These are phyloP conservation scores for Populus hybrid DNA, from an alignment of 441 rosid genomes.

Conservation along the genomic window DNA sequence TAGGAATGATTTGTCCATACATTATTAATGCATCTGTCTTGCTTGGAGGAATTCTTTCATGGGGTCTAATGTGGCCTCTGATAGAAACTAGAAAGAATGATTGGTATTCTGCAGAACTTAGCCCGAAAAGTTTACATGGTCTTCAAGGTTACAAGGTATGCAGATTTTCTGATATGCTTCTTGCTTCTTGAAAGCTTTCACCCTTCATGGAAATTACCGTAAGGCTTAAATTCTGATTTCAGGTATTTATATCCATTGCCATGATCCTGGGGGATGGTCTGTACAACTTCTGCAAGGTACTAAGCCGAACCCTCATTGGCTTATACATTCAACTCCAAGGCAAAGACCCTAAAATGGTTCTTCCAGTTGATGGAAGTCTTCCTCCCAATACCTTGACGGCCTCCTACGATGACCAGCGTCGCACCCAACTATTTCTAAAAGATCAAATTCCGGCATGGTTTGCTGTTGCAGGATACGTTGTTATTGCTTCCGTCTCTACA, in stretches of 20 bases:
- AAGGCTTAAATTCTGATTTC: conserved; percentile 11
- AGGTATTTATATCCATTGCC: conserved; percentile 85
- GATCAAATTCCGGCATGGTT: conserved; percentile 81
- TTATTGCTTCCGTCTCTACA: conserved; percentile 54
- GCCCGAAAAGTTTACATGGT: conserved; percentile 45
- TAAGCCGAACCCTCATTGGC: conserved; percentile 59
- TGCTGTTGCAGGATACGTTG: conserved; percentile 55
- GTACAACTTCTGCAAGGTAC: conserved; percentile 80
- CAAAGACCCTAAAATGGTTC: conserved; percentile 19
- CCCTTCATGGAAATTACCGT: neutral
- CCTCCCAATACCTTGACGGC: conserved; percentile 28
- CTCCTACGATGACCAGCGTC: conserved; percentile 65
- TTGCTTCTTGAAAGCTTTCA: conserved; percentile 9
- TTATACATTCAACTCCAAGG: conserved; percentile 46
- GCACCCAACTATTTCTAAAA: conserved; percentile 62
- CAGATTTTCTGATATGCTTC: neutral
- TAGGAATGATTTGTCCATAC: conserved; percentile 93
- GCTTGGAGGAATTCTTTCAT: conserved; percentile 76
- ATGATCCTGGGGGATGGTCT: conserved; percentile 88
- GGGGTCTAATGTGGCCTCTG: conserved; percentile 97
- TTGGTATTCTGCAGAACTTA: conserved; percentile 53
- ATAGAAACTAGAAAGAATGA: conserved; percentile 60
- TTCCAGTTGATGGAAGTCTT: conserved; percentile 37
- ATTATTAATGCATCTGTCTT: conserved; percentile 70
- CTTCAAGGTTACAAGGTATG: conserved; percentile 80